Evolutionary conservation across 495 filamentous ascomycete species (phyloP), one percentile per base, ranked within the genome.

Genomic region (Lasiosphaeria ovina): DNA sequence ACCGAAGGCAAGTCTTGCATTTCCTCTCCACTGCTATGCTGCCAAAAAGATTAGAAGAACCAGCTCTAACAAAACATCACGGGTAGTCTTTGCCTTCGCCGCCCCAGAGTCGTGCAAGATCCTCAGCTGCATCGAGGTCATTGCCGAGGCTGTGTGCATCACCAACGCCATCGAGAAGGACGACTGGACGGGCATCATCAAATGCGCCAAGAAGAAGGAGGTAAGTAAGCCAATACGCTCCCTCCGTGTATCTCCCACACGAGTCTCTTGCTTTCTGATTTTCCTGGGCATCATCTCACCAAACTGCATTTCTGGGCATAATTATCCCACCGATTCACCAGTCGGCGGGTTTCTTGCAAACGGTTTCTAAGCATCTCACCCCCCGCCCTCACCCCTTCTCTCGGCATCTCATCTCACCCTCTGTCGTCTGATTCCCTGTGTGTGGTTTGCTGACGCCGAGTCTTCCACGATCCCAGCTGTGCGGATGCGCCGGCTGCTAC

Each of bases 131-230:
- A 62, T 65, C 59, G 38, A 42, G 35, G 63, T 65, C 59, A 62
- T 65, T 56, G 17, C 31, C 35, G 38, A 52, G 59, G 63, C 59
- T 44, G 55, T 61, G 14, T 65, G 63, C 63, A 59, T 65, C 35
- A 44, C 45, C 35, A 35, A 59, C 17, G 63, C 63, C 32, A 65
- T 65, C 33, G 55, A 59, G 9, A 55, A 58, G 16, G 55, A 59
- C 17, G 55, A 65, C 56, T 65, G 51, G 36, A 53, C 51, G 55
- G 55, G 35, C 12, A 62, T 65, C 56, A 40, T 62, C 36, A 59
- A 58, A 38, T 65, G 63, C 44, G 63, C 59, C 45, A 65, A 62
- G 55, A 59, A 59, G 59, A 61, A 65, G 55, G 52, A 63, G 59
- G 57, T 60, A 24, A 42, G 36, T 57, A 24, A 24, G 24, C 24